Evolutionary conservation across 2,329 filamentous ascomycete genomes (phyloP), one percentile per base, ranked within the genome.

Genomic region (Monilinia aucupariae): DNA sequence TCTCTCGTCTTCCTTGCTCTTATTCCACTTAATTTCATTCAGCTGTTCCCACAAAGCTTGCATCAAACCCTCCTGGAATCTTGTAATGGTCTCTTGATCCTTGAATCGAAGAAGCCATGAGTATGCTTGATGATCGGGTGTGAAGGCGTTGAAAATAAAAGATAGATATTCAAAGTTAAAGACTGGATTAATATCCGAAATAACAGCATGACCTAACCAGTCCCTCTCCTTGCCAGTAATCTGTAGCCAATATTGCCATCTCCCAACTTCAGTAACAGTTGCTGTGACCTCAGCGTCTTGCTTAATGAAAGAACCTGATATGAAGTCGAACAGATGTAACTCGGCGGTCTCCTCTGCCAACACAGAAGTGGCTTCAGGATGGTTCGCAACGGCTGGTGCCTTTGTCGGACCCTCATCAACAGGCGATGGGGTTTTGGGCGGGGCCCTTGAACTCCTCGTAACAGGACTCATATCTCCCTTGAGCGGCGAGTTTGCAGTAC

Each of bases 111-210:
- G 79, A 17, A 99, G 83, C 93, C 94, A 99, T 0, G 94, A 99
- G 75, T 92, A 96, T 5, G 94, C 93, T 1, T 89, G 90, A 2
- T 92, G 91, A 75, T 97, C 91, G 43, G 87, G 83, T 17, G 89
- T 84, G 74, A 96, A 97, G 74, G 97, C 92, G 72, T 99, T 99
- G 82, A 99, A 99, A 72, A 99, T 97, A 75, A 97, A 97, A 0
- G 93, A 97, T n/a, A 96, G 81, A 71, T 93, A 97, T 75, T 99
- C 94, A 69, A 97, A 97, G 77, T 97, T 97, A 80, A 97, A 99
- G 25, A 99, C 92, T 0, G 94, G 94, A 71, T 97, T 97, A 76
- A 97, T 91, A 70, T 99, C 94, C 8, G 91, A 88, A 37, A 92
- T 81, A 37, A 99, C 85, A 2, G 88, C 83, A 68, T 96, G 90